phyloP scores from a whole-genome alignment of 345 rosid species.

The Eutrema yunnanense region DNA sequence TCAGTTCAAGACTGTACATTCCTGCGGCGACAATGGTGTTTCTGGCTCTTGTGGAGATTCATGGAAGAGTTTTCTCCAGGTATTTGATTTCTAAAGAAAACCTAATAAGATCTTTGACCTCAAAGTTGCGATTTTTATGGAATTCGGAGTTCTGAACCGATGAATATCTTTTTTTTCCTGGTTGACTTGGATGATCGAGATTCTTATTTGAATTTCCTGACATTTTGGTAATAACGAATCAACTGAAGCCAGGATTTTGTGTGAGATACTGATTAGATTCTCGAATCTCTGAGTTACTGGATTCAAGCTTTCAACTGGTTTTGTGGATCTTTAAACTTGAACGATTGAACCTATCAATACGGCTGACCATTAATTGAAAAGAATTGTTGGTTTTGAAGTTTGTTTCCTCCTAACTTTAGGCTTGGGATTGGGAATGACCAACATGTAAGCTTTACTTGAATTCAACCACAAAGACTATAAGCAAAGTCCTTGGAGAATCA shows the following conservation, averaged over 20 bases:
- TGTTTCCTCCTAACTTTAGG: neutral
- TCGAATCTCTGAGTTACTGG: constrained; percentile 5
- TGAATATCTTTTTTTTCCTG: neutral
- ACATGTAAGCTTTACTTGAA: neutral
- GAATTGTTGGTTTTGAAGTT: neutral
- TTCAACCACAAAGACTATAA: neutral
- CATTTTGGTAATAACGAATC: too few species aligned
- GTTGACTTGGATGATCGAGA: neutral
- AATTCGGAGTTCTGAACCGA: neutral
- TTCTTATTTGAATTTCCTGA: neutral
- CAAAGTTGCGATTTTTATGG: neutral
- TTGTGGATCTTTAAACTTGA: neutral
- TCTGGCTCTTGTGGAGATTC: constrained; percentile 25
- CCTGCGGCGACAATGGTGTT: constrained; percentile 38
- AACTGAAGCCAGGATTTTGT: neutral
- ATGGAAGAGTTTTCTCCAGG: constrained; percentile 20
- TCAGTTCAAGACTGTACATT: constrained; percentile 79
- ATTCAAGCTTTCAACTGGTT: neutral
- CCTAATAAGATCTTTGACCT: neutral
- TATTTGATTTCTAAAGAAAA: neutral
- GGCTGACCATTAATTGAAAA: neutral
- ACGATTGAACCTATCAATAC: neutral
- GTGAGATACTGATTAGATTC: constrained; percentile 1
- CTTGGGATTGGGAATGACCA: neutral
- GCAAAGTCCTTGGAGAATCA: neutral